Conservation (phyloP, 306 rosid species). For the Vigna unguiculata region DNA sequence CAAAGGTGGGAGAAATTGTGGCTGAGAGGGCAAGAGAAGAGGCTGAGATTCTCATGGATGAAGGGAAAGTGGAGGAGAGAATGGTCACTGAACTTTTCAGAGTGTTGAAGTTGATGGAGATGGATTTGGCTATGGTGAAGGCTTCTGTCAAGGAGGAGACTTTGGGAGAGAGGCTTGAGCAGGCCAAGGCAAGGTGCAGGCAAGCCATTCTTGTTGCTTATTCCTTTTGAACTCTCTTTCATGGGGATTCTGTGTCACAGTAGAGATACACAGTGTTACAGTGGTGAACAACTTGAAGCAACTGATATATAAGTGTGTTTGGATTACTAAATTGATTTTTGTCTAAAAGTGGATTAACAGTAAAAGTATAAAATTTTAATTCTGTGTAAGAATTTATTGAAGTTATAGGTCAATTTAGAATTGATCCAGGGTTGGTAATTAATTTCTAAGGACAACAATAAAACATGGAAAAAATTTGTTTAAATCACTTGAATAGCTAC, state of each 20-base stretch:
- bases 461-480: no score
- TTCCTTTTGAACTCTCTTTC: constrained; percentile 60
- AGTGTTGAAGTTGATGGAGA: constrained; percentile 85
- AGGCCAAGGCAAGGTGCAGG: constrained; percentile 94
- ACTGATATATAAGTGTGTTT: neutral
- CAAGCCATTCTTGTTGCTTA: constrained; percentile 93
- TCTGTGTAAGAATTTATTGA: no score
- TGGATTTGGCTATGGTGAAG: constrained; percentile 93
- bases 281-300: neutral
- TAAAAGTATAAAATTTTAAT: no score
- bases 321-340: no score
- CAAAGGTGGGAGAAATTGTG: constrained; percentile 83
- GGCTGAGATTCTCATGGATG: constrained; percentile 75
- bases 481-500: no score
- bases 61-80: constrained; percentile 92
- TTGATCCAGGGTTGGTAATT: no score
- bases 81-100: constrained; percentile 82
- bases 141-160: constrained; percentile 91
- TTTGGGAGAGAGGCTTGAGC: constrained; percentile 68
- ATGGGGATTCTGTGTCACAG: constrained; percentile 21
- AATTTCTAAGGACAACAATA: no score
- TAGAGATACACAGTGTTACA: neutral
- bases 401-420: no score
- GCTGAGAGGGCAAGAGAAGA: constrained; percentile 95
- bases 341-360: no score